phyloP scores from a whole-genome alignment of 306 rosid genomes.

The Malus asiatica region DNA sequence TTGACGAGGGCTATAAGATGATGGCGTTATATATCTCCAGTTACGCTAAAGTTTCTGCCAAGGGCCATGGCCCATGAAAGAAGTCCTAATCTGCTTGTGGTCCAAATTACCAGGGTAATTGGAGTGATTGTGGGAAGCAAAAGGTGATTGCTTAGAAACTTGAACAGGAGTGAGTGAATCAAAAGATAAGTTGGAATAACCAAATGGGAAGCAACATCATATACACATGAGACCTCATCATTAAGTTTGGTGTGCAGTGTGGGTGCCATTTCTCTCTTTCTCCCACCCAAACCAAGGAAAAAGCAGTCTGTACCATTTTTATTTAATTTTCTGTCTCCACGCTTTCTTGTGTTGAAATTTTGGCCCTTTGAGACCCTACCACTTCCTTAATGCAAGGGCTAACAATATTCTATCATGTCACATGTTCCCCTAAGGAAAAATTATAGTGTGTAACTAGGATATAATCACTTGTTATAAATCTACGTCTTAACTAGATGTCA shows the following conservation, averaged over 20 bases:
- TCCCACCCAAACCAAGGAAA: conserved; percentile 4
- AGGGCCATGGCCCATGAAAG: neutral
- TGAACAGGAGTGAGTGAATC: conserved; percentile 24
- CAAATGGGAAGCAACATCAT: conserved; percentile 42
- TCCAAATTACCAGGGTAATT: neutral
- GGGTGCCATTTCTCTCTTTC: conserved; percentile 7
- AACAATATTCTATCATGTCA: conserved; percentile 17
- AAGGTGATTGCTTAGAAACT: conserved; percentile 14
- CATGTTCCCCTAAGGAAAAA: too few relatives aligned
- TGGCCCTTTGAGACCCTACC: conserved; percentile 33
- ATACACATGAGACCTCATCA: conserved; percentile 24
- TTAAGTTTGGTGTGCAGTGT: conserved; percentile 26
- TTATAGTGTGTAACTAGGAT: too few relatives aligned
- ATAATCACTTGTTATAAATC: too few relatives aligned
- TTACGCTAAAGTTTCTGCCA: too few relatives aligned
- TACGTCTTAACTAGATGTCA: too few relatives aligned
- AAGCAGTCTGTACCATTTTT: neutral
- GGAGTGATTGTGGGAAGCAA: neutral
- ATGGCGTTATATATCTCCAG: too few relatives aligned
- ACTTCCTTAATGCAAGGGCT: conserved; percentile 43
- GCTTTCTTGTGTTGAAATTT: conserved; percentile 23
- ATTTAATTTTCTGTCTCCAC: neutral
- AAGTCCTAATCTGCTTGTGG: neutral
- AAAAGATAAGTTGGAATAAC: conserved; percentile 21
- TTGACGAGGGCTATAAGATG: too few relatives aligned